Base-by-base conservation (phyloP, 2,329 filamentous ascomycete species). In the Colletotrichum euphorbiae region DNA sequence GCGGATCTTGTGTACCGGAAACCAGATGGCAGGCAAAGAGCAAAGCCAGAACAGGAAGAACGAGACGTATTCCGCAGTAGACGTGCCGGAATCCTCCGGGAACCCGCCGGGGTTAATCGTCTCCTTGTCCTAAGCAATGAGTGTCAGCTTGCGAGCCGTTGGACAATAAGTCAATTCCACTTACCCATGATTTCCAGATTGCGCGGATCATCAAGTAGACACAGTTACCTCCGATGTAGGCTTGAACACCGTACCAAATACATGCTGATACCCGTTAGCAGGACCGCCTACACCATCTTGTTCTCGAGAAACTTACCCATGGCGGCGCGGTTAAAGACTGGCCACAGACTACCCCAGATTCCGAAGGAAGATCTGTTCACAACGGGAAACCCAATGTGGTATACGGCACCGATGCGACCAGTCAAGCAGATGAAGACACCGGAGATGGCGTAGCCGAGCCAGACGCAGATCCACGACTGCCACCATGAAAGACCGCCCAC, bases 321-420 rank as follows among this genome's bases (percentile, higher is more conserved):
- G 6, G 89, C 93, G n/a, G 93, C 92, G 46, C 94, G 88, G 75
- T 97, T 97, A 72, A 97, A 90, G 0, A 97, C 90, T 0, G 94
- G 93, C 94, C 94, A 97, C 58, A 97, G 80, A 31, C 90, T 90
- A 1, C 94, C 94, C 92, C 92, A 97, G 63, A 97, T 91, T 13
- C 94, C 94, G 74, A 97, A 97, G 0, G 90, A 93, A 0, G 92
- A 85, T 63, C 94, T 85, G 72, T 86, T 87, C 36, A 91, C 90
- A 40, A 97, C 92, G 1, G 94, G 93, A 77, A 97, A 97, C 1
- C 92, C 91, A 71, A 97, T 93, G 77, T 97, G 93, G 77, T 97
- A 97, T 19, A 87, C 88, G 8, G 94, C 92, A 67, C 94, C 94
- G 56, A 97, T 94, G 55, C 93, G 89, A 71, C 93, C 93, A 6